A percentile compares a stretch with the other conserved stretches of the same genome.
phyloP scores from a whole-genome alignment of 2,329 filamentous ascomycete genomes.

The Nothophoma quercina region DNA sequence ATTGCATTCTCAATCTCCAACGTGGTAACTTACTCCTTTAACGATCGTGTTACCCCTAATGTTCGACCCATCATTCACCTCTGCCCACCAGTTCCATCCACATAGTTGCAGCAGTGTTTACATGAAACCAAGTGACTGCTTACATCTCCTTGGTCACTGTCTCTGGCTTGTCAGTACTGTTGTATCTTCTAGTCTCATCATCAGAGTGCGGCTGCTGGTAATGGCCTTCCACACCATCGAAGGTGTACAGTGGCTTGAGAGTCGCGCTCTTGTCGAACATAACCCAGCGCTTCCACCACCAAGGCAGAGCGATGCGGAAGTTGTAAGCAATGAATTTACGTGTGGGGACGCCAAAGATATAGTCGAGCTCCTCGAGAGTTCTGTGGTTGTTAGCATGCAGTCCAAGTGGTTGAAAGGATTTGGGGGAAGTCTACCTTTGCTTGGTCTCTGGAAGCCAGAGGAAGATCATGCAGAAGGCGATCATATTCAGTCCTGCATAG shows the following conservation, averaged over 20 bases:
- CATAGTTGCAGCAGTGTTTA: too few relatives aligned
- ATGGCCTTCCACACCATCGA: slow-evolving; percentile 24
- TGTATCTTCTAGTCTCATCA: background rate
- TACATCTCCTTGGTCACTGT: slow-evolving; percentile 6
- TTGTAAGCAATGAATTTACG: slow-evolving; percentile 50
- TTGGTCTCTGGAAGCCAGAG: slow-evolving; percentile 23
- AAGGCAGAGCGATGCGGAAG: slow-evolving; percentile 47
- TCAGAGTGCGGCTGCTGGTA: background rate
- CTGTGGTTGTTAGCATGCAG: slow-evolving; percentile 38
- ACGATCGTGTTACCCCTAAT: too few relatives aligned
- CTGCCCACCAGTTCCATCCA: too few relatives aligned
- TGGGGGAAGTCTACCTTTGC: background rate
- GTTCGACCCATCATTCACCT: too few relatives aligned
- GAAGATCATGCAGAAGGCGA: slow-evolving; percentile 67
- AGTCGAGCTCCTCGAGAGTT: slow-evolving; percentile 59
- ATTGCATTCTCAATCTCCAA: too few relatives aligned
- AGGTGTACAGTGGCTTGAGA: slow-evolving; percentile 38
- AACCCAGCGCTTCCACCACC: slow-evolving; percentile 54
- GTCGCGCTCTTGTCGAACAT: slow-evolving; percentile 40
- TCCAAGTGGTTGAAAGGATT: background rate
- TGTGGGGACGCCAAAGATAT: slow-evolving; percentile 58
- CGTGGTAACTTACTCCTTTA: too few relatives aligned
- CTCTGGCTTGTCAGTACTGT: slow-evolving; percentile 6
- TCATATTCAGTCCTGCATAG: slow-evolving; percentile 67
- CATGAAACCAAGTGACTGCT: background rate